Evolutionary conservation across 2,329 filamentous ascomycete species (phyloP).

Genomic region (Penicillium sp.): DNA sequence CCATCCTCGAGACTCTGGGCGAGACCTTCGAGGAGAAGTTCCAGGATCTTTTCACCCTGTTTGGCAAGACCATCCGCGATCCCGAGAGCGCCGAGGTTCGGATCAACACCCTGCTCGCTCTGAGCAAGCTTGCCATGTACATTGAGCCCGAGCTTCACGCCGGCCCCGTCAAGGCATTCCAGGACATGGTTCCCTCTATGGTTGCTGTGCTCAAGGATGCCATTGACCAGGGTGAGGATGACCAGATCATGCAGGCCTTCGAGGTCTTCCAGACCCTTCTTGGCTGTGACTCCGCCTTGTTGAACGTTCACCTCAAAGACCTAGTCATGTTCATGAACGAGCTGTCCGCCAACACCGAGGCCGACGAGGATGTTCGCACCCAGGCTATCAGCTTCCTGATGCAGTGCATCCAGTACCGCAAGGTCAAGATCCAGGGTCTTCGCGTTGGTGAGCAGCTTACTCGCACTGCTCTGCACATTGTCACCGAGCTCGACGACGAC

Average conservation of each 20-base stretch:
- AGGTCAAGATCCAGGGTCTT: conserved; percentile 92
- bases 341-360: conserved; percentile 71
- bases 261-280: conserved; percentile 97
- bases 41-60: conserved; percentile 75
- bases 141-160: conserved; percentile 84
- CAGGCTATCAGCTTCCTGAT: conserved; percentile 94
- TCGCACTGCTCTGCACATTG: conserved; percentile 81
- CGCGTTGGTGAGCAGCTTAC: conserved; percentile 85
- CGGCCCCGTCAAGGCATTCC: conserved; percentile 70
- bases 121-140: conserved; percentile 84
- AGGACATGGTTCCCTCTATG: conserved; percentile 80
- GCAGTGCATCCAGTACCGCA: conserved; percentile 86
- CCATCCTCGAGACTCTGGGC: conserved; percentile 83
- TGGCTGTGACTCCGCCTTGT: conserved; percentile 80
- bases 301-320: conserved; percentile 84
- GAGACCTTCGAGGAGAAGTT: conserved; percentile 81
- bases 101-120: conserved; percentile 88
- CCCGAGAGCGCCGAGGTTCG: conserved; percentile 88
- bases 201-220: conserved; percentile 84
- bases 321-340: conserved; percentile 93
- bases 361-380: conserved; percentile 80
- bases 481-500: conserved; percentile 76
- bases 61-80: conserved; percentile 84
- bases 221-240: conserved; percentile 78
- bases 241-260: conserved; percentile 85